Base-by-base conservation (phyloP, 192 early-diverging fungal genomes). In the Radiomyces spectabilis region DNA sequence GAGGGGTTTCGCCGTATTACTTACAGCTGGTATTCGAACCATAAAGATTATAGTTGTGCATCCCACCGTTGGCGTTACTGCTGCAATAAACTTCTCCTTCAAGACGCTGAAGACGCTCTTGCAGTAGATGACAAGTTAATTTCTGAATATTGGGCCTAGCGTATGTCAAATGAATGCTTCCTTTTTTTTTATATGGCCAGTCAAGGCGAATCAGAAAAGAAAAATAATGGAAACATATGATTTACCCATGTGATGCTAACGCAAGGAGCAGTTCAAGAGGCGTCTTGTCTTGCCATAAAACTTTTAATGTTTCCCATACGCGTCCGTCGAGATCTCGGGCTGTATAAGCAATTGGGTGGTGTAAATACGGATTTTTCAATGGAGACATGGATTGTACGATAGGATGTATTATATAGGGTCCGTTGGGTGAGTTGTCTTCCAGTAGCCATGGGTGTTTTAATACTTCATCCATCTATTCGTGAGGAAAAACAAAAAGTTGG, bases 131-230 rank as follows among this genome's bases (percentile, higher is more conserved):
- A 39, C 22, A 59, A 24, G 57, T 59, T 21, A 49, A 39, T 32
- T 59, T 59, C 41, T 59, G 57, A 19, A 39, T 30, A 40, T 59
- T 59, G n/a, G 47, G 30, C 18, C 57, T 59, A 43, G 12, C 18
- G 30, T 35, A 25, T 27, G 41, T 19, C 16, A 43, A 55, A 29
- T 35, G 33, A 58, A 25, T 19, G 49, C 5, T 46, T 53, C 37
- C 51, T 22, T 53, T 53, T 16, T 22, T 53, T 31, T 16, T 18
- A 53, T 53, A 29, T 16, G 13, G 51, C 7, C 51, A 21, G 13
- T 22, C 5, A 53, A 18, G 10, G 18, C 18, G 16, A 40, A 15
- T 39, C 51, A 22, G 15, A 31, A 16, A 13, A 10, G 21, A 51
- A 4, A 15, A 19, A 8, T 52, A 39, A 10, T 35, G 3, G 19